Percentiles rank a stretch among this genome's conserved stretches.
Evolutionary conservation across 495 filamentous ascomycete genomes (phyloP).

Genomic region (Neurospora cerealis): DNA sequence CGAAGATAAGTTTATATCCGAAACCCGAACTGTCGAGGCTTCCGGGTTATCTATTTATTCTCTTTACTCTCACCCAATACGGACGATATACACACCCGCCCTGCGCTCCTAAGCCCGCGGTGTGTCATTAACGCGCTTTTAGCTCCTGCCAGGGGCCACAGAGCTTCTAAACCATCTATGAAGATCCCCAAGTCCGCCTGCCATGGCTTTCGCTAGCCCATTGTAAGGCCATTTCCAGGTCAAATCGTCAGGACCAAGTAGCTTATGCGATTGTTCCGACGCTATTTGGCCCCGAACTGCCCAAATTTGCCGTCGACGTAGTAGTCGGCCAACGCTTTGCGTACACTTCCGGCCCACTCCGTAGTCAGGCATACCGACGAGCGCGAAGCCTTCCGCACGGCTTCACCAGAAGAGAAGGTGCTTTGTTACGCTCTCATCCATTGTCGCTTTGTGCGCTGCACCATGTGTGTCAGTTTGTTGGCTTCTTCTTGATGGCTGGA

Average conservation of each 20-base stretch:
- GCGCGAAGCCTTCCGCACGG: background rate
- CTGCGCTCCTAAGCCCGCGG: background rate
- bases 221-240: background rate
- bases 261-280: background rate
- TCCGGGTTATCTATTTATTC: background rate
- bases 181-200: background rate
- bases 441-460: background rate
- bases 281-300: background rate
- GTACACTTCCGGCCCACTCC: background rate
- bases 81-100: background rate
- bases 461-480: background rate
- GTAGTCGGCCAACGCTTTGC: background rate
- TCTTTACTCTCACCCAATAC: background rate
- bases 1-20: background rate
- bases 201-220: background rate
- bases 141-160: background rate
- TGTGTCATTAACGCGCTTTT: background rate
- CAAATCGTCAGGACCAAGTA: background rate
- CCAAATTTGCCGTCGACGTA: background rate
- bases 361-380: background rate
- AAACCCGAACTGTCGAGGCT: background rate
- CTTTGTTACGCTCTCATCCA: background rate
- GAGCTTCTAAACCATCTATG: background rate
- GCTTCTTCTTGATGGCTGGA: background rate
- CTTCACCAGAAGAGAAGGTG: background rate